These are phyloP conservation scores for Avena insularis DNA, from an alignment of 176 grass and related monocot species.

Conservation along the genomic window DNA sequence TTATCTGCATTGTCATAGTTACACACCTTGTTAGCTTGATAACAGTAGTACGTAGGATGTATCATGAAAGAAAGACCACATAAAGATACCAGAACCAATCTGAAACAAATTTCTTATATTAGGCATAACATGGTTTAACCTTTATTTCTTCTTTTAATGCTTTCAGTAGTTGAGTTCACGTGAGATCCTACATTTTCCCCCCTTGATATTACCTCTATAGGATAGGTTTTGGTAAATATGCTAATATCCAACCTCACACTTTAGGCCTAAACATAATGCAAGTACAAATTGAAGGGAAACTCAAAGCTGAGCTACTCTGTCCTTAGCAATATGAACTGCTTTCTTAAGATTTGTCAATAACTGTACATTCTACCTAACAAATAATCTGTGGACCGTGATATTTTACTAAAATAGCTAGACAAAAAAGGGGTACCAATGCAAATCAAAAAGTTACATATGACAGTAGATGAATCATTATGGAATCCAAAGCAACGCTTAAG, in stretches of 20 bases:
- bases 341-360: constrained; percentile 50
- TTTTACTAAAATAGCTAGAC: too few relatives aligned
- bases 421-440: too few relatives aligned
- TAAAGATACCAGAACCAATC: constrained; percentile 57
- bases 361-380: not conserved
- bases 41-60: not conserved
- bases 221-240: constrained; percentile 23
- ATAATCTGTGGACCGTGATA: too few relatives aligned
- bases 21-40: constrained; percentile 55
- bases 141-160: not conserved
- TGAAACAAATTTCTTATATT: constrained; percentile 34
- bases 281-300: constrained; percentile 16
- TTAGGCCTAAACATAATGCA: not conserved
- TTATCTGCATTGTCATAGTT: constrained; percentile 46
- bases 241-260: constrained; percentile 12
- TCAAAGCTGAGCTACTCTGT: constrained; percentile 37
- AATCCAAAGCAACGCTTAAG: too few relatives aligned
- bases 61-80: constrained; percentile 63
- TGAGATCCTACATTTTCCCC: constrained; percentile 15
- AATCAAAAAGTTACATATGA: too few relatives aligned
- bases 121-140: not conserved
- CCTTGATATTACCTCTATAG: constrained; percentile 50
- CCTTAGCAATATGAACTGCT: constrained; percentile 49
- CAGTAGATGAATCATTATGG: too few relatives aligned
- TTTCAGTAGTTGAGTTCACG: not conserved